Conservation (phyloP, 1,139 yeast genomes). For the Debaryomyces singareniensis region DNA sequence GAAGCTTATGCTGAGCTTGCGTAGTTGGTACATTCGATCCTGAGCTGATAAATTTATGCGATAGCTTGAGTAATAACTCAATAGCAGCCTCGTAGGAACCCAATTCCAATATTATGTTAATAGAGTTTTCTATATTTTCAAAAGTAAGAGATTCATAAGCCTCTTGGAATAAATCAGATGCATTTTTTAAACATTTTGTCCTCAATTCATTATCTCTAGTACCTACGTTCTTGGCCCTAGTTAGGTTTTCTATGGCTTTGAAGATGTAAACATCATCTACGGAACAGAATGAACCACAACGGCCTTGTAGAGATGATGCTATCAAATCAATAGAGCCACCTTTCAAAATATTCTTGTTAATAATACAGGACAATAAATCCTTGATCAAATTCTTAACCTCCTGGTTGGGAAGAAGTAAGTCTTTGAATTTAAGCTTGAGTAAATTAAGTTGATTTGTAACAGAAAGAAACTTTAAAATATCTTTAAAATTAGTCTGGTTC, state of each 20-base stretch:
- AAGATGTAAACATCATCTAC: conserved; percentile 89
- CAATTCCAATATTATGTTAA: conserved; percentile 69
- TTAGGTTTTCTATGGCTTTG: conserved; percentile 87
- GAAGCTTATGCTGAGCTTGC: conserved; percentile 4
- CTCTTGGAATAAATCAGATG: conserved; percentile 70
- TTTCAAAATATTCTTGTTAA: conserved; percentile 78
- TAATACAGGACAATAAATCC: conserved; percentile 82
- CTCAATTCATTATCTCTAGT: conserved; percentile 64
- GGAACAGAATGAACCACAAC: conserved; percentile 94
- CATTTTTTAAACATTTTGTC: conserved; percentile 62
- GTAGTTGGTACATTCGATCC: conserved; percentile 7
- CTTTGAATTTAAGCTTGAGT: conserved; percentile 61
- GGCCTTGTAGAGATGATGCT: conserved; percentile 80
- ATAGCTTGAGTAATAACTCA: conserved; percentile 72
- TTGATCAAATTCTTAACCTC: conserved; percentile 67
- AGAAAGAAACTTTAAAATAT: conserved; percentile 65
- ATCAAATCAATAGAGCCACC: conserved; percentile 94
- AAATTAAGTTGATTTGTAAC: conserved; percentile 63
- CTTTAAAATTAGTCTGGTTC: conserved; percentile 41
- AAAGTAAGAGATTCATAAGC: conserved; percentile 73
- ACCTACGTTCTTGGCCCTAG: conserved; percentile 77
- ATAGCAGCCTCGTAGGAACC: conserved; percentile 84
- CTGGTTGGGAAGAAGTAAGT: conserved; percentile 63
- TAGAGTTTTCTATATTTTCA: conserved; percentile 78
- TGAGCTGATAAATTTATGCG: conserved; percentile 53